A percentile compares a stretch with the other conserved stretches of the same genome.
These are phyloP conservation scores for Crithidia brevicula DNA, from an alignment of 208 protist genomes.

Conservation along the genomic window DNA sequence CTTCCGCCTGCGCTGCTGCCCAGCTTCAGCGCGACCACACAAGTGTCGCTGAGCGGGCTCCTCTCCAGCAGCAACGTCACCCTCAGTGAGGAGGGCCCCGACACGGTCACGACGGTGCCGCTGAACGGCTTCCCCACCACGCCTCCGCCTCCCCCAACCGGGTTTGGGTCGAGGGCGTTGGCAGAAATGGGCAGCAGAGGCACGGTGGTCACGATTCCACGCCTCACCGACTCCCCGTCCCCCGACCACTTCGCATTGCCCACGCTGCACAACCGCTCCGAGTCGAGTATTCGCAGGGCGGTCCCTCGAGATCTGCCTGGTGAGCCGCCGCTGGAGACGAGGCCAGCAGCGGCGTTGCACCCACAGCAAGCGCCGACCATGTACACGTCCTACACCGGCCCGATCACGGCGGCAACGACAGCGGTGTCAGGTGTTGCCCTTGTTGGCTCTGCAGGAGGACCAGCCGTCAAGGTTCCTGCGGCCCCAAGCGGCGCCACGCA, in stretches of 20 bases:
- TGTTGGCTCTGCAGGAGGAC: no score
- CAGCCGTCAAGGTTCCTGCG: neutral
- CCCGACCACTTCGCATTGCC: constrained; percentile 20
- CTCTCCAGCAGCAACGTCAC: constrained; percentile 8
- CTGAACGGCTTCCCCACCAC: constrained; percentile 17
- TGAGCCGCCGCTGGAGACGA: neutral
- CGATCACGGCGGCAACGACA: no score
- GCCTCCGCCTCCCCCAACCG: constrained; percentile 1
- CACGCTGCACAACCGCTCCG: neutral
- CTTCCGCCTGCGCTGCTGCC: neutral
- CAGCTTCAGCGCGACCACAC: constrained; percentile 1
- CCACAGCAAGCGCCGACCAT: no score
- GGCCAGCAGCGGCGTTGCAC: neutral
- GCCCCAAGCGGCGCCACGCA: no score
- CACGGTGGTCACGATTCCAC: neutral
- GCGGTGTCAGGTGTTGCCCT: no score
- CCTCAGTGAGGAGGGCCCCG: constrained; percentile 9
- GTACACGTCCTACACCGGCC: no score
- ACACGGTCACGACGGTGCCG: neutral
- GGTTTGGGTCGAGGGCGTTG: neutral
- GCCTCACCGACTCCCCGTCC: constrained; percentile 16
- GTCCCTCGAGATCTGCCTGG: neutral
- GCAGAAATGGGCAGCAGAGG: neutral
- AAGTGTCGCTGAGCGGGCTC: constrained; percentile 8
- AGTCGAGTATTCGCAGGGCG: neutral